Evolutionary conservation across 768 basidiomycete genomes (phyloP).

Genomic region (Auricularia cornea): DNA sequence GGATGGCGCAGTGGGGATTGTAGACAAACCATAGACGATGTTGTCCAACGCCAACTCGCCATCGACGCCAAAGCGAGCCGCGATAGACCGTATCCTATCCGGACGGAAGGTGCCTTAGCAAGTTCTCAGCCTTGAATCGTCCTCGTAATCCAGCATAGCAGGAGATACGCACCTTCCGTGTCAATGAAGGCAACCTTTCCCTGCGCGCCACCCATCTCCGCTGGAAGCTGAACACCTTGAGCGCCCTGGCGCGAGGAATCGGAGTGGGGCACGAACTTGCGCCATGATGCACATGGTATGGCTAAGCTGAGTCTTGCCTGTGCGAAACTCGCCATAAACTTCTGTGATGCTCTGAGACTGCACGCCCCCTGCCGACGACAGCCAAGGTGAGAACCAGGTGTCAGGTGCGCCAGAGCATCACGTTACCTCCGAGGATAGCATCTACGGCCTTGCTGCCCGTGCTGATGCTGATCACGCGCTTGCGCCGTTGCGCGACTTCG

Average conservation of each 20-base stretch:
- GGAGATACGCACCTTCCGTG: conserved; percentile 68
- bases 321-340: conserved; percentile 95
- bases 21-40: conserved; percentile 66
- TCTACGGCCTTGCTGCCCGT: conserved; percentile 93
- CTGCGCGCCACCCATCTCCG: conserved; percentile 82
- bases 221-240: conserved; percentile 41
- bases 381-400: background rate
- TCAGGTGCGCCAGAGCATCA: background rate
- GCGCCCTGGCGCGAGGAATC: background rate
- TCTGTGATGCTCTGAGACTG: conserved; percentile 93
- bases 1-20: background rate
- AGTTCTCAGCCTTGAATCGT: no score
- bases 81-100: conserved; percentile 83
- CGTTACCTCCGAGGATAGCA: conserved; percentile 72
- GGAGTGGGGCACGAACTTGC: conserved; percentile 39
- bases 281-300: conserved; percentile 91
- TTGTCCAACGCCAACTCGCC: conserved; percentile 81
- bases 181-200: conserved; percentile 95
- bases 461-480: conserved; percentile 72
- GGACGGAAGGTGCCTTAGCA: conserved; percentile 88
- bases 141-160: no score
- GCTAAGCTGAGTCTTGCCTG: conserved; percentile 91
- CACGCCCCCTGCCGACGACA: conserved; percentile 58
- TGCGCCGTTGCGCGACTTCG: conserved; percentile 81
- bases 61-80: conserved; percentile 91